A percentile compares a stretch with the other conserved stretches of the same genome.
Conservation (phyloP, 306 rosid genomes). For the Vigna hirtella region DNA sequence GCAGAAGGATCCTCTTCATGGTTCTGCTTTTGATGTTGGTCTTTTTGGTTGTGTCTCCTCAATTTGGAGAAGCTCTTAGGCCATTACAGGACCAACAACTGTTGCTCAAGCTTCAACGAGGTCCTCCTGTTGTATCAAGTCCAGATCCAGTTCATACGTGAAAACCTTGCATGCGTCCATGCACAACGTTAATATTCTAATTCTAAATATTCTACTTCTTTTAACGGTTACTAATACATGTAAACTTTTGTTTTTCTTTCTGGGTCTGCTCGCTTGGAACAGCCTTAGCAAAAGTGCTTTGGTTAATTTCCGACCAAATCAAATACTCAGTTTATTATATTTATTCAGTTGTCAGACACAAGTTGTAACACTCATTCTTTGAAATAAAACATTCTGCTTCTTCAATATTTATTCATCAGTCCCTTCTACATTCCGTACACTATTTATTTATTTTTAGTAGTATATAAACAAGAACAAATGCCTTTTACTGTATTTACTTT, state of each 20-base stretch:
- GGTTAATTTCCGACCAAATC: background rate
- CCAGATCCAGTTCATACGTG: slow-evolving; percentile 37
- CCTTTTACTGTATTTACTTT: no score
- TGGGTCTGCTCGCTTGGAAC: background rate
- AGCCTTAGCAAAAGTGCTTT: background rate
- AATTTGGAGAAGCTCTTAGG: slow-evolving; percentile 51
- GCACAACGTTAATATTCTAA: background rate
- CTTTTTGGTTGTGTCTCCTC: slow-evolving; percentile 41
- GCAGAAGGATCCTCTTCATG: slow-evolving; percentile 34
- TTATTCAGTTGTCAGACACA: background rate
- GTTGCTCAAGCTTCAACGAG: slow-evolving; percentile 47
- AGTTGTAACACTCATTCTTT: background rate
- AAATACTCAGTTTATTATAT: background rate
- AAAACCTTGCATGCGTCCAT: background rate
- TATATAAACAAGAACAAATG: no score
- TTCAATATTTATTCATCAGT: background rate
- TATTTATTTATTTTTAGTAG: no score
- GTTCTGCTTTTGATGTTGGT: slow-evolving; percentile 31
- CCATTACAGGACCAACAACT: slow-evolving; percentile 42
- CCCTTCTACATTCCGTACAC: background rate
- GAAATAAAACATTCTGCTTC: background rate
- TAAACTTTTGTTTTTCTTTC: background rate
- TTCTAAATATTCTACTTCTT: background rate
- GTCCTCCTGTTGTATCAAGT: background rate
- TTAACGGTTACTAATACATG: background rate